Percentiles rank a stretch among this genome's conserved stretches.
These are phyloP conservation scores for Yarrowia sp. DNA, from an alignment of 805 yeast species.

Conservation along the genomic window DNA sequence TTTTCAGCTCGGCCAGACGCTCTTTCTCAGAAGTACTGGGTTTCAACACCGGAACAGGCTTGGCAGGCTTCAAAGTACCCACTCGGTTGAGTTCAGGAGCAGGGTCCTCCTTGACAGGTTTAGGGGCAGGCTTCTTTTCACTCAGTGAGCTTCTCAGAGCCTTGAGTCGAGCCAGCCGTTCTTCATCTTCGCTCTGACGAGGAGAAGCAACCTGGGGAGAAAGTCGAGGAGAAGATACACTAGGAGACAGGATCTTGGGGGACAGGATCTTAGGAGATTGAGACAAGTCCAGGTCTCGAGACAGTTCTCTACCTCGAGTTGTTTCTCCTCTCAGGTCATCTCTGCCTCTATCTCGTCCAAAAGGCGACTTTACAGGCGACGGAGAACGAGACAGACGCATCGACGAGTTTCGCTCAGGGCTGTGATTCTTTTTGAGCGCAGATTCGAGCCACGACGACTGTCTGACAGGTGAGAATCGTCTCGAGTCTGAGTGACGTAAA, in stretches of 20 bases:
- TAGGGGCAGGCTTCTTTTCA: slow-evolving; percentile 17
- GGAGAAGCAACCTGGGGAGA: neutral
- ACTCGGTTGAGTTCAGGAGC: neutral
- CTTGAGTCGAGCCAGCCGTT: slow-evolving; percentile 12
- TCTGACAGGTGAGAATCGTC: slow-evolving; percentile 34
- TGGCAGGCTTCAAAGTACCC: slow-evolving; percentile 10
- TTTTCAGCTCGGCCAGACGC: slow-evolving; percentile 30
- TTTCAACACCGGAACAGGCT: neutral
- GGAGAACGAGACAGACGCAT: slow-evolving; percentile 27
- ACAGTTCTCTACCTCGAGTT: neutral
- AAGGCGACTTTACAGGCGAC: slow-evolving; percentile 27
- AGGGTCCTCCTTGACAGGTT: slow-evolving; percentile 19
- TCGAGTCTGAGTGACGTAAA: slow-evolving; percentile 19
- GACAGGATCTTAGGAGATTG: neutral
- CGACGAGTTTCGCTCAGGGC: slow-evolving; percentile 4
- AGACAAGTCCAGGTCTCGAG: neutral
- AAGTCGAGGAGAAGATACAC: neutral
- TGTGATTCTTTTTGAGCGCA: slow-evolving; percentile 33
- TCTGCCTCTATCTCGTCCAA: slow-evolving; percentile 6
- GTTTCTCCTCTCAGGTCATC: neutral
- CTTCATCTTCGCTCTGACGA: neutral
- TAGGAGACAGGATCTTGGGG: neutral
- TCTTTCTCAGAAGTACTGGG: slow-evolving; percentile 30
- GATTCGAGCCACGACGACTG: slow-evolving; percentile 37
- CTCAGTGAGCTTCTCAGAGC: slow-evolving; percentile 14